Evolutionary conservation across 2,329 filamentous ascomycete species (phyloP).

Genomic region (Aspergillus sp.): DNA sequence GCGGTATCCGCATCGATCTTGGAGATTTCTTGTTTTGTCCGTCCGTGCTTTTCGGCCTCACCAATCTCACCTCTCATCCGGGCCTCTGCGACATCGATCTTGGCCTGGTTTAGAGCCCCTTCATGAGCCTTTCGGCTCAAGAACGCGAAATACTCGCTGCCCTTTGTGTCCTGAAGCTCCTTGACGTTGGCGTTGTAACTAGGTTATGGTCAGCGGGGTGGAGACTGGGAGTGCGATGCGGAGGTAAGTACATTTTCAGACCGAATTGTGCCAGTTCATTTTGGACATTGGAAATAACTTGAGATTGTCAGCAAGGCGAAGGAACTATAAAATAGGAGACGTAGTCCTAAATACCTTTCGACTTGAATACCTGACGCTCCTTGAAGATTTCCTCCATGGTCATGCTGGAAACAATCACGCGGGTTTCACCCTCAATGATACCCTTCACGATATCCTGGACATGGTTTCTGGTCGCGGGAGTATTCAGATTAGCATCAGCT

Average conservation of each 20-base stretch:
- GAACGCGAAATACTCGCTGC: constrained; percentile 80
- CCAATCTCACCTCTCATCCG: constrained; percentile 60
- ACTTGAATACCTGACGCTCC: constrained; percentile 74
- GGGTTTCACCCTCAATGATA: constrained; percentile 85
- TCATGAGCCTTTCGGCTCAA: constrained; percentile 82
- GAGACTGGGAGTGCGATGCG: background rate
- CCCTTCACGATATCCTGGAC: constrained; percentile 85
- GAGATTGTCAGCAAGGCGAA: background rate
- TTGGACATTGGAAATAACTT: constrained; percentile 72
- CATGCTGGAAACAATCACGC: constrained; percentile 80
- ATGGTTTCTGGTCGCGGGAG: constrained; percentile 57
- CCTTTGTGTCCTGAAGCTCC: constrained; percentile 78
- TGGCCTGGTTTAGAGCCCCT: constrained; percentile 78
- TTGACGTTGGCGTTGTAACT: constrained; percentile 76
- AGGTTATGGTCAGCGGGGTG: constrained; percentile 8
- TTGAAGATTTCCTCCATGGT: constrained; percentile 92
- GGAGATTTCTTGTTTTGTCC: constrained; percentile 81
- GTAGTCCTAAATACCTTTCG: constrained; percentile 50
- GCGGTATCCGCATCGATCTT: constrained; percentile 86
- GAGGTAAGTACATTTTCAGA: constrained; percentile 60
- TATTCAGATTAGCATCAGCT: constrained; percentile 39
- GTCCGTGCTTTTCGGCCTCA: constrained; percentile 74
- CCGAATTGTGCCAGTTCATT: constrained; percentile 79
- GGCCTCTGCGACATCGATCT: constrained; percentile 60
- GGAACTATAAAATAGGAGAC: background rate